Evolutionary conservation across 192 early-diverging fungal genomes (phyloP), one percentile per base, ranked within the genome.

Genomic region (Powellomyces hirtus): DNA sequence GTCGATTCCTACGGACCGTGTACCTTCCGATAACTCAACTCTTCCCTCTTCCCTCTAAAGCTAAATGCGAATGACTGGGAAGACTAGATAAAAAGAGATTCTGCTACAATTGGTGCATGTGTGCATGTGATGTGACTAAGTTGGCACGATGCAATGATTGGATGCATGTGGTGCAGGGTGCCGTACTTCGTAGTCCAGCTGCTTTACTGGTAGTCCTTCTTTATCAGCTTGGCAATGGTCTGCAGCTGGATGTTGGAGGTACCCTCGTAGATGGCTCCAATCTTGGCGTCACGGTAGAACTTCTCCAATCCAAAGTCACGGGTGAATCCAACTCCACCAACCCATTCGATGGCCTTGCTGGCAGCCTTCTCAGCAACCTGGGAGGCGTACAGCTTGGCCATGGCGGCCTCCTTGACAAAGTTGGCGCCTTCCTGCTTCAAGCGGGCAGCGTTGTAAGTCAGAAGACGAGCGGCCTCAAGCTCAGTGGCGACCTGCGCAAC

Each of bases 311-410:
- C 90, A 75, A 56, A 62, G 37, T 38, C 77, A 65, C 94, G 83
- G 14, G 95, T 97, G 87, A 98, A 98, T 10, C 95, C 97, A 63
- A 97, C 89, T 60, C 97, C 97, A 76, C 97, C 97, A 75, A 94
- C 85, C 95, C 94, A 98, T 81, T 98, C 97, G 61, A 98, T 88
- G 37, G 93, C 91, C 73, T 89, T 90, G 16, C 90, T 89, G 7
- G 94, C 88, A 31, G 93, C 84, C 60, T 85, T 81, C 75, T 98
- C 94, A 37, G 97, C 97, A 62, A 98, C 88, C 81, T 97, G 94
- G 59, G 90, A 92, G 22, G 95, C 88, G 75, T 93, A 97, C 27
- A 97, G 81, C 82, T 98, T 98, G 66, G 94, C 94, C 95, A 98
- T 97, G 44, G 95, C 95, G 56, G 97, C 97, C 81, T 98, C 89